Evolutionary conservation across 768 basidiomycete species (phyloP).

Genomic region (Boletus eberwhitei): DNA sequence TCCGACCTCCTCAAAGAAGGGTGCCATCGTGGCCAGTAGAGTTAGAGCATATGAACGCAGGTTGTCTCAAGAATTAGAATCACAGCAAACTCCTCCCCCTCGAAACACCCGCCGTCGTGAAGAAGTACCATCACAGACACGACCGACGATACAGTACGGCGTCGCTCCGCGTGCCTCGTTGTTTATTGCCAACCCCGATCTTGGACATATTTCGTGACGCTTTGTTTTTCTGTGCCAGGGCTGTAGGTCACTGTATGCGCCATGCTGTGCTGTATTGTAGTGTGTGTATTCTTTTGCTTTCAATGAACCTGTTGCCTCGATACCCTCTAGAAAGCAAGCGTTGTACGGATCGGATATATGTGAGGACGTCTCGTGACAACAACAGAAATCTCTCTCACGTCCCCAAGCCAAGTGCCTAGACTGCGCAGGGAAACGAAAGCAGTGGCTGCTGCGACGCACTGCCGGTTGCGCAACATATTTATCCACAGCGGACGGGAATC

Average conservation of each 20-base stretch:
- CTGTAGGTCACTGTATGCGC: background rate
- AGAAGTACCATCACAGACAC: conserved; percentile 39
- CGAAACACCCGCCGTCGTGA: conserved; percentile 43
- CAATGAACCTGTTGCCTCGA: conserved; percentile 1
- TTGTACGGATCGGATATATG: background rate
- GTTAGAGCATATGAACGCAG: conserved; percentile 58
- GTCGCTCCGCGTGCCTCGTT: conserved; percentile 60
- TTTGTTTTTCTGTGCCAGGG: background rate
- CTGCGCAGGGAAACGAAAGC: background rate
- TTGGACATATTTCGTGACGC: conserved; percentile 14
- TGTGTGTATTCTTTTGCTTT: conserved; percentile 7
- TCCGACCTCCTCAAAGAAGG: background rate
- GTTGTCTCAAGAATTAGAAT: conserved; percentile 52
- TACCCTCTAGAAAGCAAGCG: conserved; percentile 1
- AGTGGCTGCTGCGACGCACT: conserved; percentile 1
- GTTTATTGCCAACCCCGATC: conserved; percentile 67
- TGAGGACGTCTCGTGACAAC: background rate
- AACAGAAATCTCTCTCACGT: background rate
- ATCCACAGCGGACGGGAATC: background rate
- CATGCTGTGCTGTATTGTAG: conserved; percentile 5
- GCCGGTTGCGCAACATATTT: background rate
- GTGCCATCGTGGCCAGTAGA: conserved; percentile 44
- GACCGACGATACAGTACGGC: conserved; percentile 54
- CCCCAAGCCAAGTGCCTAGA: background rate
- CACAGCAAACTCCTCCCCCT: conserved; percentile 28